Percentiles rank a stretch among this genome's conserved stretches.
Conservation (phyloP, 805 yeast species). For the Saccharomyces mikatae region DNA sequence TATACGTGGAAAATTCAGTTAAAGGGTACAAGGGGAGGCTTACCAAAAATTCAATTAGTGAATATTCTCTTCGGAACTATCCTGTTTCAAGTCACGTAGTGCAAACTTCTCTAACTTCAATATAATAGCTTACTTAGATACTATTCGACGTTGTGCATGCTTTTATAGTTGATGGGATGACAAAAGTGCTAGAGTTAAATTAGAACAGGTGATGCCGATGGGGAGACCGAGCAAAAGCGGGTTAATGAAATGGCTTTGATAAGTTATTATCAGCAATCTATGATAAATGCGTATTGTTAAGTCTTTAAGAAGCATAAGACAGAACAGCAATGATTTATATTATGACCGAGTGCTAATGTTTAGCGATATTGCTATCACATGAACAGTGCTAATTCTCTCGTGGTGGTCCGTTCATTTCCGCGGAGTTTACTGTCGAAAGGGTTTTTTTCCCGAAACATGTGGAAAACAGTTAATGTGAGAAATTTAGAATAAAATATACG, state of each 20-base stretch:
- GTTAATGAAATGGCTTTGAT: neutral
- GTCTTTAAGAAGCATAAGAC: neutral
- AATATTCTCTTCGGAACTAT: neutral
- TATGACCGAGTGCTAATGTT: neutral
- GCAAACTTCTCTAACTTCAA: neutral
- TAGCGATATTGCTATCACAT: neutral
- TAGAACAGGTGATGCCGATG: neutral
- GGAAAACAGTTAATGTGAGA: slow-evolving; percentile 4
- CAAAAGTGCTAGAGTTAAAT: neutral
- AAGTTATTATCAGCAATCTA: neutral
- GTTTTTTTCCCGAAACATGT: neutral
- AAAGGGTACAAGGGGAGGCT: neutral
- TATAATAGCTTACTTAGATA: neutral
- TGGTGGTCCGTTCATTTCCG: neutral
- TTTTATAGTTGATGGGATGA: neutral
- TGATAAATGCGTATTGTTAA: neutral
- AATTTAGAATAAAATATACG: slow-evolving; percentile 1
- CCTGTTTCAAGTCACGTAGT: neutral
- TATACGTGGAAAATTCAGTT: neutral
- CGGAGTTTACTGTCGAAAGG: neutral
- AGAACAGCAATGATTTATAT: neutral
- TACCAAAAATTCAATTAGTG: neutral
- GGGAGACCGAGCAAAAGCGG: neutral
- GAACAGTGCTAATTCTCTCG: neutral
- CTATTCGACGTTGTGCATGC: neutral